Evolutionary conservation across 2,329 filamentous ascomycete species (phyloP).

Genomic region (Xylaria sp.): DNA sequence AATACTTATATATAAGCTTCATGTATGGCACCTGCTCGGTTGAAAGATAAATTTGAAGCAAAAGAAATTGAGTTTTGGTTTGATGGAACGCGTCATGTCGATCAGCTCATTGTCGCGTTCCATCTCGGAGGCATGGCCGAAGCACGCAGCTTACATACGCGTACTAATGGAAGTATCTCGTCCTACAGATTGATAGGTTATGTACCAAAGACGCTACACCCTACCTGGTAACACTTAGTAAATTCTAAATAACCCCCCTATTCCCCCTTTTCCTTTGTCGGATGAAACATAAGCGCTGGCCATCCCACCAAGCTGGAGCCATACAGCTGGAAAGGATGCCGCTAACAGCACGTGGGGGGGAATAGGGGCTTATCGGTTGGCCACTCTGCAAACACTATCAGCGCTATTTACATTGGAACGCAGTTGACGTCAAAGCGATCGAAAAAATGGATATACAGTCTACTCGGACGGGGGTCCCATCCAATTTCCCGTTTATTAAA

Average conservation of each 20-base stretch:
- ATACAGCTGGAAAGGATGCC: background rate
- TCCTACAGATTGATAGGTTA: background rate
- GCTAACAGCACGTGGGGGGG: slow-evolving; percentile 35
- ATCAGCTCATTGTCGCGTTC: slow-evolving; percentile 7
- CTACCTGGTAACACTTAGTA: background rate
- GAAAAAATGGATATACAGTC: background rate
- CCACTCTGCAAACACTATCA: slow-evolving; percentile 22
- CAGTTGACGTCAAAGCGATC: slow-evolving; percentile 29
- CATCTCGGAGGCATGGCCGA: slow-evolving; percentile 1
- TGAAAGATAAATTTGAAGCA: background rate
- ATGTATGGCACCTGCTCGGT: no score
- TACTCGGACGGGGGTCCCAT: slow-evolving; percentile 24
- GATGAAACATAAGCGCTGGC: slow-evolving; percentile 22
- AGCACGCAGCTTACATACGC: slow-evolving; percentile 11
- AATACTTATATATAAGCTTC: background rate
- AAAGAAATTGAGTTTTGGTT: slow-evolving; percentile 17
- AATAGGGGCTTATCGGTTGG: slow-evolving; percentile 38
- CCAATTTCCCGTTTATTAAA: slow-evolving; percentile 41
- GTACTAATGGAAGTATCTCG: background rate
- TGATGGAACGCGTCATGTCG: slow-evolving; percentile 34
- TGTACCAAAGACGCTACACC: background rate
- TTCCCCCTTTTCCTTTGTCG: background rate
- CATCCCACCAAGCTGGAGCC: background rate
- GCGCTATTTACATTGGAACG: background rate
- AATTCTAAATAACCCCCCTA: background rate